Evolutionary conservation across 1,139 yeast genomes (phyloP).

Genomic region (Candida smagusa): DNA sequence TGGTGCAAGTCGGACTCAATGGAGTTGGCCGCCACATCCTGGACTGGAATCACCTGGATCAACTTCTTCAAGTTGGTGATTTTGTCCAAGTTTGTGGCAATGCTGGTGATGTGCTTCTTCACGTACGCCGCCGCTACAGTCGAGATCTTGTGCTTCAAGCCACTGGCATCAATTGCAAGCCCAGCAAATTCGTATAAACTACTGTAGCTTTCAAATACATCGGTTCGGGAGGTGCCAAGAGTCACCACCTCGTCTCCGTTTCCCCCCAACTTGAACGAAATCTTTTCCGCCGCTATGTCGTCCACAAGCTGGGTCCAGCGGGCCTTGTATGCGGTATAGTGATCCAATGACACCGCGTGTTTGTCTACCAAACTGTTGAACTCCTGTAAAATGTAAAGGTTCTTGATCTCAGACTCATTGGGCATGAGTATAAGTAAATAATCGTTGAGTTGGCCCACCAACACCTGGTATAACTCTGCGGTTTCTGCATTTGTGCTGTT

Average conservation of each 20-base stretch:
- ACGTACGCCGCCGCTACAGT: neutral
- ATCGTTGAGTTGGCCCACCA: slow-evolving; percentile 18
- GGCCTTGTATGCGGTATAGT: slow-evolving; percentile 6
- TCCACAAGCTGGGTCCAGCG: slow-evolving; percentile 10
- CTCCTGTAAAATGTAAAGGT: slow-evolving; percentile 14
- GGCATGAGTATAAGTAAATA: slow-evolving; percentile 22
- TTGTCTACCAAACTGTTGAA: slow-evolving; percentile 14
- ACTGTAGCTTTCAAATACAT: slow-evolving; percentile 4
- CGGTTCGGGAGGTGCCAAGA: neutral
- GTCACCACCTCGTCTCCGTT: slow-evolving; percentile 6
- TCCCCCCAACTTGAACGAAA: slow-evolving; percentile 2
- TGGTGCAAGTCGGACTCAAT: slow-evolving; percentile 17
- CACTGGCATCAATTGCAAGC: slow-evolving; percentile 2
- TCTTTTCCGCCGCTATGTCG: slow-evolving; percentile 7
- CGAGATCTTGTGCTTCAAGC: slow-evolving; percentile 2
- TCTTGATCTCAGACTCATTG: slow-evolving; percentile 17
- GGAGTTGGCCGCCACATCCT: slow-evolving; percentile 4
- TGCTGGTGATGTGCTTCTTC: slow-evolving; percentile 19
- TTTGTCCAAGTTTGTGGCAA: slow-evolving; percentile 18
- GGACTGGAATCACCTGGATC: slow-evolving; percentile 17
- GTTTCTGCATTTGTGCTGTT: slow-evolving; percentile 3
- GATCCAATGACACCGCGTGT: slow-evolving; percentile 13
- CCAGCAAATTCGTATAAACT: slow-evolving; percentile 3
- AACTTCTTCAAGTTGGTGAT: slow-evolving; percentile 22
- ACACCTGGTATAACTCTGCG: slow-evolving; percentile 6